These are phyloP conservation scores for Corymbia maculata DNA, from an alignment of 345 rosid genomes.

Conservation along the genomic window DNA sequence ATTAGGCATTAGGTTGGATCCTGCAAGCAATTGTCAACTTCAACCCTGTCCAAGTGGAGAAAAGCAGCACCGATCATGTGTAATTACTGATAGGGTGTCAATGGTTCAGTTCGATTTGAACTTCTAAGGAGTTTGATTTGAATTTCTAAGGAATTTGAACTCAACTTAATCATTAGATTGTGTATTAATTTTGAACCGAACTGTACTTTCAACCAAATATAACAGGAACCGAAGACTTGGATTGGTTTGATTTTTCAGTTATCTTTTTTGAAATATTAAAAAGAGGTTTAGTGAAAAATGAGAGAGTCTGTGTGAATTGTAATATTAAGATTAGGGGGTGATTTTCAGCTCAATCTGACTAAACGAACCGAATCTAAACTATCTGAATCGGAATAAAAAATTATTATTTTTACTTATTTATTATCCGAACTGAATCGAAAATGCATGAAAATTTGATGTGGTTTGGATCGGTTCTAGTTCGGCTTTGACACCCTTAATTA, in stretches of 20 bases:
- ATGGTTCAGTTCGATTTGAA: neutral
- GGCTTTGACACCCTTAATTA: neutral
- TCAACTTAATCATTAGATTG: neutral
- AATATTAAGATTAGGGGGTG: neutral
- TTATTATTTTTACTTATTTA: neutral
- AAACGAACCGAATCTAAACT: neutral
- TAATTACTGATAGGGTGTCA: neutral
- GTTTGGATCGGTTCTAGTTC: neutral
- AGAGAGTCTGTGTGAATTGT: neutral
- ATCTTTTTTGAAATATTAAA: too few species aligned
- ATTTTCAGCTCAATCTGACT: neutral
- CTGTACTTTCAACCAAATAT: too few species aligned
- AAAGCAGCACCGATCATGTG: neutral
- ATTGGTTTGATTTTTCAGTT: too few species aligned
- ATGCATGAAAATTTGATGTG: neutral
- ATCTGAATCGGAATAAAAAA: neutral
- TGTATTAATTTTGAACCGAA: neutral
- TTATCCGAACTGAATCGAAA: neutral
- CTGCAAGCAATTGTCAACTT: neutral
- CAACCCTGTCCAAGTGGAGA: neutral
- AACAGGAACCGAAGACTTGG: neutral
- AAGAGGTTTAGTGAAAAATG: neutral
- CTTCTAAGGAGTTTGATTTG: too few species aligned
- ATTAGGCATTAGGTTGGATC: neutral
- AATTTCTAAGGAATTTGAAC: neutral